These are phyloP conservation scores for Selaginella moellendorffii DNA, from an alignment of 75 land plant species.

Conservation along the genomic window DNA sequence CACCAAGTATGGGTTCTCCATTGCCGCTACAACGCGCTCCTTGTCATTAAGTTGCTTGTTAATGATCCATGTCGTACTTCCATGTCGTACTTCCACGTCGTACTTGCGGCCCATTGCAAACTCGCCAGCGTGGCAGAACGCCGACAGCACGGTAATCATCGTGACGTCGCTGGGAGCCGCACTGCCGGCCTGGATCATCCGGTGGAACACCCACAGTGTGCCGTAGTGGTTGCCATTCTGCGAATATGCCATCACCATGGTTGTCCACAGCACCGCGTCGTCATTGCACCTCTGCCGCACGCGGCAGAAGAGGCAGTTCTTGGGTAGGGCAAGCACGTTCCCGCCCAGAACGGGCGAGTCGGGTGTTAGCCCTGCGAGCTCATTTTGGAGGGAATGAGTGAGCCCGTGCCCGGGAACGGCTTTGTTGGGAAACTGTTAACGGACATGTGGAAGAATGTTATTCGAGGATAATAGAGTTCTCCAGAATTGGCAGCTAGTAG, in stretches of 20 bases:
- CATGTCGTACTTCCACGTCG: constrained; percentile 29
- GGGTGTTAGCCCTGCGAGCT: too few relatives aligned
- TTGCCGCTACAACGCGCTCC: constrained; percentile 85
- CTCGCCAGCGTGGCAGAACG: not conserved
- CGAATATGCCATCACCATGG: not conserved
- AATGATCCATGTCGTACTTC: constrained; percentile 32
- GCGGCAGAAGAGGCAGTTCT: not conserved
- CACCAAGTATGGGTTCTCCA: constrained; percentile 77
- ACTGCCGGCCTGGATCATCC: not conserved
- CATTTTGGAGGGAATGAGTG: too few relatives aligned
- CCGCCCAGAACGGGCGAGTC: too few relatives aligned
- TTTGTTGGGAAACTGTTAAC: too few relatives aligned
- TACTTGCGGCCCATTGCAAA: constrained; percentile 29
- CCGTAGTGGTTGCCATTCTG: not conserved
- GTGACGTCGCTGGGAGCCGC: not conserved
- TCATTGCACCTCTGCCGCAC: not conserved
- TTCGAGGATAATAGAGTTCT: too few relatives aligned
- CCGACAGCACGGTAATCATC: not conserved
- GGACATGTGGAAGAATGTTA: too few relatives aligned
- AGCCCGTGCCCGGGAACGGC: too few relatives aligned
- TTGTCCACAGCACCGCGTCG: not conserved
- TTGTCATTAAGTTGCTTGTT: constrained; percentile 93
- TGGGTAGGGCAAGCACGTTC: too few relatives aligned
- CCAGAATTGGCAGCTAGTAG: too few relatives aligned
- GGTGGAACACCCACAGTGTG: not conserved